A percentile compares a stretch with the other conserved stretches of the same genome.
Conservation (phyloP, 1,284 basidiomycete species). For the Naganishia liquefaciens region DNA sequence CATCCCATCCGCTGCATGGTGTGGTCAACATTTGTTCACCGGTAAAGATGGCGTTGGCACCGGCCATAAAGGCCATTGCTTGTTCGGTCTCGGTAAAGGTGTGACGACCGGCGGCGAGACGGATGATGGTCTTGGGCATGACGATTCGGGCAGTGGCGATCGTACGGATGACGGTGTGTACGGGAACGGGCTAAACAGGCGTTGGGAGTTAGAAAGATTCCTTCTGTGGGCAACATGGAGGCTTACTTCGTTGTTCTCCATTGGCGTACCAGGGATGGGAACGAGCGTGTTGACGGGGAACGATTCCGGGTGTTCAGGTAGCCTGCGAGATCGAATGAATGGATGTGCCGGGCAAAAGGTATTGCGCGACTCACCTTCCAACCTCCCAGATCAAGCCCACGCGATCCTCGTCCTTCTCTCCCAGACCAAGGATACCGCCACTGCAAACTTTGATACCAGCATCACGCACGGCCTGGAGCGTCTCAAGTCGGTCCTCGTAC, state of each 20-base stretch:
- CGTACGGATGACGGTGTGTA: slow-evolving; percentile 85
- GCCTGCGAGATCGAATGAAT: slow-evolving; percentile 40
- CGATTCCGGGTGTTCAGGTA: slow-evolving; percentile 93
- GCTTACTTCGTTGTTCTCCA: slow-evolving; percentile 60
- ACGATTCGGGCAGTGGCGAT: slow-evolving; percentile 93
- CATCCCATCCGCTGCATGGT: slow-evolving; percentile 89
- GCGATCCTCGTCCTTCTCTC: slow-evolving; percentile 85
- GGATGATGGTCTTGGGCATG: slow-evolving; percentile 88
- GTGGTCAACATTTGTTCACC: slow-evolving; percentile 97
- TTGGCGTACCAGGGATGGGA: slow-evolving; percentile 62
- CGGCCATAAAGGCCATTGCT: slow-evolving; percentile 95
- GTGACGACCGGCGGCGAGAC: slow-evolving; percentile 90
- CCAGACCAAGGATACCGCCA: slow-evolving; percentile 92
- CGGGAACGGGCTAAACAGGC: slow-evolving; percentile 65
- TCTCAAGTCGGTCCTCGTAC: slow-evolving; percentile 89
- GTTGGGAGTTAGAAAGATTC: slow-evolving; percentile 50
- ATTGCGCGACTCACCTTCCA: slow-evolving; percentile 64
- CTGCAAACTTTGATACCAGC: slow-evolving; percentile 98
- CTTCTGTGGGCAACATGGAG: too few relatives aligned
- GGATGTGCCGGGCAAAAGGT: neutral
- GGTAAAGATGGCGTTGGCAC: slow-evolving; percentile 97
- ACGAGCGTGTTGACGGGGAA: slow-evolving; percentile 96
- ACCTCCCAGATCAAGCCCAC: slow-evolving; percentile 95
- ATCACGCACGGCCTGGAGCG: slow-evolving; percentile 84
- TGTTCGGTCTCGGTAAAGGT: slow-evolving; percentile 88